Evolutionary conservation across 352 stramenopile genomes (phyloP).

Genomic region (Globisporangium polare): DNA sequence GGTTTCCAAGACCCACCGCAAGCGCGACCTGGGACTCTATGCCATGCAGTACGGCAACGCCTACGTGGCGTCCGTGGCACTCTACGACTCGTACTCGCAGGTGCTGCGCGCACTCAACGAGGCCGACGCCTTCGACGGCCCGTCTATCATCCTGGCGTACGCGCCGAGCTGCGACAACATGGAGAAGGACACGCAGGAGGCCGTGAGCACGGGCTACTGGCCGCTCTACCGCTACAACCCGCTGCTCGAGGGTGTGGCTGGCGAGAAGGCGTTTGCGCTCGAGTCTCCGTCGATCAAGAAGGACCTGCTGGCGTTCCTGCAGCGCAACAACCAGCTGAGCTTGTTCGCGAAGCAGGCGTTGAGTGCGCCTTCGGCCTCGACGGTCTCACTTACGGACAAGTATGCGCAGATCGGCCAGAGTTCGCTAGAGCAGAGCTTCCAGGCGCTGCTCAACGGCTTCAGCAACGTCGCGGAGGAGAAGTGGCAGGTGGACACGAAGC

Average conservation of each 20-base stretch:
- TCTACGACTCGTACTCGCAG: slow-evolving; percentile 88
- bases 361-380: slow-evolving; percentile 22
- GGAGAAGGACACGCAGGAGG: slow-evolving; percentile 87
- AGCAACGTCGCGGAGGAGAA: slow-evolving; percentile 35
- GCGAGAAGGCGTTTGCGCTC: slow-evolving; percentile 87
- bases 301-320: slow-evolving; percentile 86
- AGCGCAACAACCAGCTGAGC: slow-evolving; percentile 89
- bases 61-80: slow-evolving; percentile 89
- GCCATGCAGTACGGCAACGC: slow-evolving; percentile 94
- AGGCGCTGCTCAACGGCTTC: slow-evolving; percentile 71
- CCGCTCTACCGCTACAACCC: slow-evolving; percentile 92
- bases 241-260: slow-evolving; percentile 61
- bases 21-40: slow-evolving; percentile 90
- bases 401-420: slow-evolving; percentile 79
- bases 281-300: slow-evolving; percentile 91
- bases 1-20: slow-evolving; percentile 67
- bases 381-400: slow-evolving; percentile 49
- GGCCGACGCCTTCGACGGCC: slow-evolving; percentile 86
- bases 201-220: slow-evolving; percentile 88
- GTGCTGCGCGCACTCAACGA: slow-evolving; percentile 89
- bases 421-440: slow-evolving; percentile 81
- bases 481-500: slow-evolving; percentile 68
- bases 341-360: slow-evolving; percentile 82
- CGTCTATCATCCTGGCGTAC: slow-evolving; percentile 90
- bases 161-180: slow-evolving; percentile 77